These are phyloP conservation scores for Cicer chorassanicum DNA, from an alignment of 306 rosid genomes.

Conservation along the genomic window DNA sequence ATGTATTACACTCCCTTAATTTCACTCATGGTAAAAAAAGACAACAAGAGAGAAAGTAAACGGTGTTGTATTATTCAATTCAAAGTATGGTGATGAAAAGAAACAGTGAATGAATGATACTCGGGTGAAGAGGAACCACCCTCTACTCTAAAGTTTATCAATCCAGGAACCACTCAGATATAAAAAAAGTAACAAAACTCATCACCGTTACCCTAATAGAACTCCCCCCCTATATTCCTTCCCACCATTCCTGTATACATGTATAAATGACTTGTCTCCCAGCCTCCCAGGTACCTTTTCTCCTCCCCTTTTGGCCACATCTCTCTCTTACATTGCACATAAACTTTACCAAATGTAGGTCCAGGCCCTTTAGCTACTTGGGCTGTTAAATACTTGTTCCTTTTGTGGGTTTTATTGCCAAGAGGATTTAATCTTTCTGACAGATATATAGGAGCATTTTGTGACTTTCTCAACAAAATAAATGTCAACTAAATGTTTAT, in stretches of 20 bases:
- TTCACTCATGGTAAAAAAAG: background rate
- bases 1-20: background rate
- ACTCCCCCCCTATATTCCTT: background rate
- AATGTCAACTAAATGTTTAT: slow-evolving; percentile 11
- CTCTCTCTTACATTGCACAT: background rate
- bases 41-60: background rate
- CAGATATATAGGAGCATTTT: slow-evolving; percentile 29
- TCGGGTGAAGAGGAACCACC: background rate
- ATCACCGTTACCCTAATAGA: slow-evolving; percentile 2
- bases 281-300: background rate
- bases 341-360: background rate
- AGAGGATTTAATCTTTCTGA: slow-evolving; percentile 10
- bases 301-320: background rate
- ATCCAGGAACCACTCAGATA: background rate
- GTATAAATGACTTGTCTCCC: background rate
- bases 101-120: background rate
- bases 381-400: background rate
- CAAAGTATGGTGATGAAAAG: slow-evolving; percentile 1
- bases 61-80: background rate
- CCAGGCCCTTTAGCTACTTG: background rate
- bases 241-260: background rate
- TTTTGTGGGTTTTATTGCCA: background rate
- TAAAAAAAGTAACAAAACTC: background rate
- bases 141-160: background rate
- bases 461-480: slow-evolving; percentile 12